These are phyloP conservation scores for Paracorniculantispora psalliotae DNA, from an alignment of 2,329 filamentous ascomycete genomes.

Conservation along the genomic window DNA sequence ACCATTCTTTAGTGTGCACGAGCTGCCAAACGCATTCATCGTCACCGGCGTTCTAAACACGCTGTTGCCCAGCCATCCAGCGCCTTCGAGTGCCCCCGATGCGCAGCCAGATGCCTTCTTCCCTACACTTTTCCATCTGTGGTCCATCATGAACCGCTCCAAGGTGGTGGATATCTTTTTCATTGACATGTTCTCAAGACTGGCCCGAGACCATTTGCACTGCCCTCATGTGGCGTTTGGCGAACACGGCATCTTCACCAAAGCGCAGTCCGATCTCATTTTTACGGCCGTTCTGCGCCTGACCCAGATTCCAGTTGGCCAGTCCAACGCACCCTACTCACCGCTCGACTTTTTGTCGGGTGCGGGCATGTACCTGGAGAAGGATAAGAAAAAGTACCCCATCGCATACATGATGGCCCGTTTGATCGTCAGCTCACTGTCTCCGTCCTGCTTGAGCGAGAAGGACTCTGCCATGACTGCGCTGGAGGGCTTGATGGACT, in stretches of 20 bases:
- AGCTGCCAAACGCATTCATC: conserved; percentile 86
- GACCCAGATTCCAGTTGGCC: conserved; percentile 92
- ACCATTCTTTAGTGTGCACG: conserved; percentile 88
- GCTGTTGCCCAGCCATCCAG: conserved; percentile 77
- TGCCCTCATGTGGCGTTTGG: conserved; percentile 73
- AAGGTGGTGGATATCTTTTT: conserved; percentile 82
- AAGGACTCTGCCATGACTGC: conserved; percentile 76
- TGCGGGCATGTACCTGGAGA: conserved; percentile 78
- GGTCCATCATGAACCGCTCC: conserved; percentile 88
- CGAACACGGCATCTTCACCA: conserved; percentile 85
- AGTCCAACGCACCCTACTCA: conserved; percentile 89
- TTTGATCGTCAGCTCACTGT: conserved; percentile 90
- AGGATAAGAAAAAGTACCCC: conserved; percentile 90
- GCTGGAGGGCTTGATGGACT: conserved; percentile 87
- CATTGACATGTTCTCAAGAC: conserved; percentile 81
- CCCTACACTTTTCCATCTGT: conserved; percentile 92
- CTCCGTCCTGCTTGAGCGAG: conserved; percentile 72
- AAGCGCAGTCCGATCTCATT: conserved; percentile 84
- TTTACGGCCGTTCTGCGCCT: conserved; percentile 87
- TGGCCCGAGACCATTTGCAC: conserved; percentile 77
- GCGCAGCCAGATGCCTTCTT: conserved; percentile 86
- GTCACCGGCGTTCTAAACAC: conserved; percentile 85
- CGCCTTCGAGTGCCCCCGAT: conserved; percentile 64
- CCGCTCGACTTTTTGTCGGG: conserved; percentile 79
- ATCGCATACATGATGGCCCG: conserved; percentile 86